Evolutionary conservation across 2,329 filamentous ascomycete species (phyloP), one percentile per base, ranked within the genome.

Genomic region (Ascocoryne sarcoides): DNA sequence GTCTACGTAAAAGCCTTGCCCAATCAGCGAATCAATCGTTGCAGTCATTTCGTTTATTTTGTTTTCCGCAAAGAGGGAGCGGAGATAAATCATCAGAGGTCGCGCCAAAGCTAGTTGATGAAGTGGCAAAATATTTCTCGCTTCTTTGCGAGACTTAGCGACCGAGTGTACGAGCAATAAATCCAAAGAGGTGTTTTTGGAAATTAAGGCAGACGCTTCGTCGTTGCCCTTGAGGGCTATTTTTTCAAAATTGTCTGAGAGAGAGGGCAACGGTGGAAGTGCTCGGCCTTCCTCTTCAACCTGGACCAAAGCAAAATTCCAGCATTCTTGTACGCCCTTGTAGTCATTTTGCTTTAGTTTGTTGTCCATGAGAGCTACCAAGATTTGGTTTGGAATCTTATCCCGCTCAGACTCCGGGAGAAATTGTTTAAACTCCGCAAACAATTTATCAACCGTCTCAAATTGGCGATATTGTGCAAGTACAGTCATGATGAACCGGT

Each of bases 1-100:
- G 55, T 86, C 81, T 42, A 95, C 62, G 19, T 67, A 65, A 65
- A 90, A 95, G 9, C 89, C 90, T 30, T 72, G 69, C 1, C 60
- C 57, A 38, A 67, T 63, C 15, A 71, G 49, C n/a, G 65, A 59
- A 44, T 69, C 62, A 58, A 79, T 68, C 10, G 69, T 63, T 38
- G 64, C 63, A 39, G 76, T 57, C 2, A 75, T 62, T 18, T 65
- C 60, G n/a, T 62, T 63, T 3, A 76, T 62, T 35, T 75, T 68
- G 44, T 75, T 73, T 40, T 76, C 74, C 17, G 53, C 54, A 21
- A 65, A 60, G 8, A 82, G 60, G 37, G 70, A 68, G 37, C 62
- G 60, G 41, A 82, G 66, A 54, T 69, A 65, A 9, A 60, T 62
- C 2, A 68, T 60, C 14, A 74, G 65, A 32, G 74, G 58, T 34